Base-by-base conservation (phyloP, 2,329 filamentous ascomycete species). In the Colletotrichum sp. region DNA sequence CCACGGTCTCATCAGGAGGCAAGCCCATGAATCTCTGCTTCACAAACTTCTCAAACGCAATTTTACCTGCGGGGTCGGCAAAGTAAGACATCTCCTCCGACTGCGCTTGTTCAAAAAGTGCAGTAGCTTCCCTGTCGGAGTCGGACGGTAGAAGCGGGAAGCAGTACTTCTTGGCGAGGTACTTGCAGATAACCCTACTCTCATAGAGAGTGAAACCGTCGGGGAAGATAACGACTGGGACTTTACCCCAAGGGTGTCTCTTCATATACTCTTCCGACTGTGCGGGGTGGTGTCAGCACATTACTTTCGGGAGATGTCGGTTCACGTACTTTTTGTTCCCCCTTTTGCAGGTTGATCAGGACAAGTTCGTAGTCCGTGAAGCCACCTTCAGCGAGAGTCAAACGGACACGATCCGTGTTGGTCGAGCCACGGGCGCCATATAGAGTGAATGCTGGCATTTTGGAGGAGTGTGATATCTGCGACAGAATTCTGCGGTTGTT, bases 111-210 rank as follows among this genome's bases (percentile, higher is more conserved):
- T 88, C 85, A 76, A 88, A 88, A 66, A 85, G 80, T 68, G 87
- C 87, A 60, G 79, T 65, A 57, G 85, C 85, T 77, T 88, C 83
- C 76, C 81, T 9, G 77, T 88, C 84, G 34, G 85, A 83, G 75
- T 79, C 79, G 0, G 80, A 24, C 15, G 87, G 87, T 28, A 88
- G 80, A 68, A 88, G 85, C 67, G 85, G 85, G 75, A 88, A 85
- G n/a, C 81, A 84, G 82, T 88, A 88, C 78, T 87, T 88, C 36
- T 30, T 84, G 13, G 86, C 81, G 73, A 89, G 84, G 79, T 88
- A 87, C 80, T 85, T 86, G 85, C 85, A 87, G 79, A 89, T 88
- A 67, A 85, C 84, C 44, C 86, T 87, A 79, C 85, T 87, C 80
- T 89, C 87, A 78, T 87, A 86, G 71, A 89, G 83, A 66, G 82